Conservation (phyloP, 495 filamentous ascomycete species). For the Hypoxylon crocopeplum region DNA sequence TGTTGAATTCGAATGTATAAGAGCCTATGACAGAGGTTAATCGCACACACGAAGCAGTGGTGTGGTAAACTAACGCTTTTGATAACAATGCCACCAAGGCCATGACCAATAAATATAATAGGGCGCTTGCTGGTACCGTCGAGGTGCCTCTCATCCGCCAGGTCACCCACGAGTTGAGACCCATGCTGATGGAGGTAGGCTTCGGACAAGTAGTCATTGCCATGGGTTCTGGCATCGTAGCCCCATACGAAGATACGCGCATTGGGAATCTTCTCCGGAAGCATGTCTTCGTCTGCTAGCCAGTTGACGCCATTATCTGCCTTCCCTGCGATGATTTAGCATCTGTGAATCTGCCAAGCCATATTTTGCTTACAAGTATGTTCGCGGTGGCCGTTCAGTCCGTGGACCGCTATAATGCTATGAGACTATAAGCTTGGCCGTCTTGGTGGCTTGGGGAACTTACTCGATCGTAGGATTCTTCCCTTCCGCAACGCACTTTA, state of each 20-base stretch:
- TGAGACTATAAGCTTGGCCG: no score
- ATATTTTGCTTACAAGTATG: no score
- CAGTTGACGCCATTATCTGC: constrained; percentile 49
- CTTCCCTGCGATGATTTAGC: constrained; percentile 51
- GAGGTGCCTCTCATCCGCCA: no score
- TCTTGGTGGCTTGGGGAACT: no score
- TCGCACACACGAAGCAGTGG: no score
- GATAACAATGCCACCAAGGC: constrained; percentile 70
- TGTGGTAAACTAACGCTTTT: constrained; percentile 59
- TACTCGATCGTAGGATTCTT: no score
- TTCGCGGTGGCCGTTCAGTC: constrained; percentile 47
- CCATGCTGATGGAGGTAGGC: constrained; percentile 42
- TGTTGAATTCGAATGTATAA: constrained; percentile 67
- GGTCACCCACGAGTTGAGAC: constrained; percentile 40
- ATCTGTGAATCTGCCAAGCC: no score
- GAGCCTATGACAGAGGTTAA: constrained; percentile 49
- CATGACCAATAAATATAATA: constrained; percentile 66
- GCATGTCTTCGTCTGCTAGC: constrained; percentile 56
- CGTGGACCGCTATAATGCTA: constrained; percentile 55
- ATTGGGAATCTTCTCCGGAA: constrained; percentile 52
- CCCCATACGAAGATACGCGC: constrained; percentile 59
- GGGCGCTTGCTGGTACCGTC: constrained; percentile 23
- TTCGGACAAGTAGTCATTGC: constrained; percentile 24
- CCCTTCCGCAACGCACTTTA: no score
- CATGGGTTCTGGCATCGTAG: constrained; percentile 50